Conservation (phyloP, 805 yeast species). For the Saccharomyces kudriavzevii region DNA sequence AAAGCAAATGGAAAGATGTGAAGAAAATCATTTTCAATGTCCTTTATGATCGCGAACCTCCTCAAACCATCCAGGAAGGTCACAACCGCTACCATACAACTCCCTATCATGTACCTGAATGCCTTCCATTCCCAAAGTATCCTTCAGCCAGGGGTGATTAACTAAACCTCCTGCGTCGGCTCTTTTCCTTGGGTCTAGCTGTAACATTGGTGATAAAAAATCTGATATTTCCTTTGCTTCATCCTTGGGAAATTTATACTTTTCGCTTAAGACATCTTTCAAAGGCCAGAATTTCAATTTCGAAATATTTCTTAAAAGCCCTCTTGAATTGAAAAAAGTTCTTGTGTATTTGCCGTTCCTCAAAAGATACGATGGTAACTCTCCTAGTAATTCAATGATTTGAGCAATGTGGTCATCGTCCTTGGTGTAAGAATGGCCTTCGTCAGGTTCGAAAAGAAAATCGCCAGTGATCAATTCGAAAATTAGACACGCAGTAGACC, state of each 20-base stretch:
- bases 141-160: conserved; percentile 74
- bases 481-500: conserved; percentile 90
- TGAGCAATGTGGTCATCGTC: conserved; percentile 97
- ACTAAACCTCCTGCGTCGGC: conserved; percentile 96
- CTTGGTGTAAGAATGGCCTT: conserved; percentile 66
- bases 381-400: conserved; percentile 74
- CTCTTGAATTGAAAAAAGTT: conserved; percentile 57
- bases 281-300: conserved; percentile 87
- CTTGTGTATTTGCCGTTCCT: conserved; percentile 53
- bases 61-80: conserved; percentile 82
- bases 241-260: conserved; percentile 61
- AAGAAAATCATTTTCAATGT: conserved; percentile 18
- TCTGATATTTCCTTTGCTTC: conserved; percentile 70
- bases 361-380: conserved; percentile 51
- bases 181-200: conserved; percentile 66
- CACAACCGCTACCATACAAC: conserved; percentile 73
- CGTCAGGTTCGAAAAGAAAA: conserved; percentile 80
- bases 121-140: conserved; percentile 68
- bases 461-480: conserved; percentile 93
- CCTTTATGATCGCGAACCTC: conserved; percentile 45
- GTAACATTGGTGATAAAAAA: conserved; percentile 77
- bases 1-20: not conserved
- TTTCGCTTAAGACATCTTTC: conserved; percentile 71
- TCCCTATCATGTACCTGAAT: conserved; percentile 58
- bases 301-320: conserved; percentile 68